Percentiles rank a stretch among this genome's conserved stretches.
Evolutionary conservation across 768 basidiomycete genomes (phyloP).

Genomic region (Kwoniella mangroviensis): DNA sequence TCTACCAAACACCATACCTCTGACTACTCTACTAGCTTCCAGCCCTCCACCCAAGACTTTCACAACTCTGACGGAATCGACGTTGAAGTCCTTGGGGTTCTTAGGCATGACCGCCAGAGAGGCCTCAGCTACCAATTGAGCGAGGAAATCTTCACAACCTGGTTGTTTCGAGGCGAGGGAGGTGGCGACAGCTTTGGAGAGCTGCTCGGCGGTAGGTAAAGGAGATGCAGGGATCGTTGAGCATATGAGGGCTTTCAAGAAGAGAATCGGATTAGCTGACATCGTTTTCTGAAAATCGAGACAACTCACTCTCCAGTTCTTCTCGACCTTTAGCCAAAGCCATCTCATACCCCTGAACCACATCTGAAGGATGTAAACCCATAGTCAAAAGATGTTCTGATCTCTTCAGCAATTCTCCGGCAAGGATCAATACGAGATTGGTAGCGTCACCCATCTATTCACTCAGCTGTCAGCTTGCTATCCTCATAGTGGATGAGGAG

Average conservation of each 20-base stretch:
- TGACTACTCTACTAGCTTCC: constrained; percentile 80
- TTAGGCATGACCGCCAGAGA: constrained; percentile 82
- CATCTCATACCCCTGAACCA: constrained; percentile 93
- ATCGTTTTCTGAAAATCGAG: no score
- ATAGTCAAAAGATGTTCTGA: constrained; percentile 90
- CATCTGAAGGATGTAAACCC: constrained; percentile 96
- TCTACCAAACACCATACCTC: constrained; percentile 97
- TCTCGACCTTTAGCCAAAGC: constrained; percentile 79
- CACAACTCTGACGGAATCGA: constrained; percentile 96
- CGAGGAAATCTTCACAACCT: constrained; percentile 81
- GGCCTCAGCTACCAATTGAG: constrained; percentile 87
- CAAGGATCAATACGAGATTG: constrained; percentile 91
- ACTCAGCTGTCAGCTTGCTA: constrained; percentile 12
- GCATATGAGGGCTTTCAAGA: constrained; percentile 34
- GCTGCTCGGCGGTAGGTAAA: constrained; percentile 71
- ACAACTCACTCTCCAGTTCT: constrained; percentile 82
- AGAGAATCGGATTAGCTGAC: neutral
- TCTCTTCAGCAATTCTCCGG: constrained; percentile 91
- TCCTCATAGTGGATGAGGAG: neutral
- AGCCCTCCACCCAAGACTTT: constrained; percentile 97
- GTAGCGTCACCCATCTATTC: constrained; percentile 94
- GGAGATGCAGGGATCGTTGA: constrained; percentile 58
- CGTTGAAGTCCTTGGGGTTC: constrained; percentile 88
- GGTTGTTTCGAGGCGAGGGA: constrained; percentile 98
- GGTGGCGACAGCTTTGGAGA: constrained; percentile 78